Percentiles rank a stretch among this genome's conserved stretches.
phyloP scores from a whole-genome alignment of 1,284 basidiomycete genomes.

The Ustilago crameri region DNA sequence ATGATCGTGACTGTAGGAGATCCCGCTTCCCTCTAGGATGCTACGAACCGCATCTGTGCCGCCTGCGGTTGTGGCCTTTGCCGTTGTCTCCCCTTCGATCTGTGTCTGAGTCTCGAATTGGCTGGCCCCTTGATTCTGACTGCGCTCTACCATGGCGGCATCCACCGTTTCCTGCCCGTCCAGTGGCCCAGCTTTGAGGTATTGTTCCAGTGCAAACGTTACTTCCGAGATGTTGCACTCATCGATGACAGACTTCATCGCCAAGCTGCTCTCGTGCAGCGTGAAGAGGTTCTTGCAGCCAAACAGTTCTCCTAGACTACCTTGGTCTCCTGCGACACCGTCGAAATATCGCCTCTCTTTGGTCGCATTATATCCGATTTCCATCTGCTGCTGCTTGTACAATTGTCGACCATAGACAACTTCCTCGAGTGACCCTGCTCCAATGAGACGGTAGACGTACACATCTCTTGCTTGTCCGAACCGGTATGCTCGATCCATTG shows the following conservation, averaged over 20 bases:
- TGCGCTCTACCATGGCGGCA: slow-evolving; percentile 26
- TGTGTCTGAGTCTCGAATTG: not conserved
- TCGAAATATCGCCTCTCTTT: slow-evolving; percentile 76
- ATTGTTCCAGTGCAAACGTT: slow-evolving; percentile 31
- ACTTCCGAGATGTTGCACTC: slow-evolving; percentile 52
- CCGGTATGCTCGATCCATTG: slow-evolving; percentile 81
- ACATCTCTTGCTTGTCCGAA: slow-evolving; percentile 64
- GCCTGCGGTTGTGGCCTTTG: not conserved
- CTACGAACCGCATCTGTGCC: slow-evolving; percentile 21
- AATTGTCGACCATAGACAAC: slow-evolving; percentile 81
- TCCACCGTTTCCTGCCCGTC: slow-evolving; percentile 19
- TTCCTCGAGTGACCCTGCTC: slow-evolving; percentile 61
- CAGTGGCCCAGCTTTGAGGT: slow-evolving; percentile 15
- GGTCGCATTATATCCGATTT: slow-evolving; percentile 75
- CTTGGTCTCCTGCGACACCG: slow-evolving; percentile 80
- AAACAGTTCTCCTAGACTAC: slow-evolving; percentile 81
- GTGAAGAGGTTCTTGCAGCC: slow-evolving; percentile 84
- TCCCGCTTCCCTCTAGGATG: slow-evolving; percentile 37
- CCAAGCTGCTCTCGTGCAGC: slow-evolving; percentile 74
- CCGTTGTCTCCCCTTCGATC: not conserved
- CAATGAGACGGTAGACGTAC: slow-evolving; percentile 54
- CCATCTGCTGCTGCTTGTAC: slow-evolving; percentile 89
- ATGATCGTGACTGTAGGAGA: slow-evolving; percentile 38
- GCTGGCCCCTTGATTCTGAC: slow-evolving; percentile 10
- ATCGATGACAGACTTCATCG: slow-evolving; percentile 53